These are phyloP conservation scores for Didymella pinodella DNA, from an alignment of 2,329 filamentous ascomycete species.

Conservation along the genomic window DNA sequence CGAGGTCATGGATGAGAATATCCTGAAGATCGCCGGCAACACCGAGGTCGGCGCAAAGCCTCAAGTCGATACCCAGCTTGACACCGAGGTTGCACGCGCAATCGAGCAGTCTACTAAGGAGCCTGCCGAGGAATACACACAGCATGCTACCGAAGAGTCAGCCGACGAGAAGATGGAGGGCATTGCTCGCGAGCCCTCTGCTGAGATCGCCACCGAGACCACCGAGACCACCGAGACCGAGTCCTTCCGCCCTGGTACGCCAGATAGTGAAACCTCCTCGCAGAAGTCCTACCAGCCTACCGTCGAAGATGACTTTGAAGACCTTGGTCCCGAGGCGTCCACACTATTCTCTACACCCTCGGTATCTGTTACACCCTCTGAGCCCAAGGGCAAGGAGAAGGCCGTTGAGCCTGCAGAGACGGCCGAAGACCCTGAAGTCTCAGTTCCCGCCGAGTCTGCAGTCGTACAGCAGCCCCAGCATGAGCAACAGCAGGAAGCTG, in stretches of 20 bases:
- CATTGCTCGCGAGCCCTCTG: conserved; percentile 33
- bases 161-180: conserved; percentile 29
- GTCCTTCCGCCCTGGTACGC: conserved; percentile 24
- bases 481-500: conserved; percentile 25
- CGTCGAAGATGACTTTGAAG: conserved; percentile 50
- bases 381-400: conserved; percentile 42
- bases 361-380: conserved; percentile 19
- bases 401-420: conserved; percentile 29
- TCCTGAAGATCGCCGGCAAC: conserved; percentile 44
- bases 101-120: conserved; percentile 1
- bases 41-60: conserved; percentile 33
- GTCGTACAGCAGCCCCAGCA: conserved; percentile 33
- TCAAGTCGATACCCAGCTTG: conserved; percentile 20
- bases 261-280: conserved; percentile 40
- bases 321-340: conserved; percentile 43
- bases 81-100: conserved; percentile 6
- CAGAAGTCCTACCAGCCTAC: conserved; percentile 48
- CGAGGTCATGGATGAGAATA: conserved; percentile 46
- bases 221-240: conserved; percentile 13
- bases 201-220: conserved; percentile 8
- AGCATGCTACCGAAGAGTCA: conserved; percentile 7
- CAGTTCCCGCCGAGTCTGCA: conserved; percentile 24
- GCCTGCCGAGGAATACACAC: background rate
- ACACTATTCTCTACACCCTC: conserved; percentile 37
- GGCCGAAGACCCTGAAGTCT: conserved; percentile 13